A percentile compares a stretch with the other conserved stretches of the same genome.
Conservation (phyloP, 371 early-diverging fungal genomes). For the Conidiobolus incongruus region DNA sequence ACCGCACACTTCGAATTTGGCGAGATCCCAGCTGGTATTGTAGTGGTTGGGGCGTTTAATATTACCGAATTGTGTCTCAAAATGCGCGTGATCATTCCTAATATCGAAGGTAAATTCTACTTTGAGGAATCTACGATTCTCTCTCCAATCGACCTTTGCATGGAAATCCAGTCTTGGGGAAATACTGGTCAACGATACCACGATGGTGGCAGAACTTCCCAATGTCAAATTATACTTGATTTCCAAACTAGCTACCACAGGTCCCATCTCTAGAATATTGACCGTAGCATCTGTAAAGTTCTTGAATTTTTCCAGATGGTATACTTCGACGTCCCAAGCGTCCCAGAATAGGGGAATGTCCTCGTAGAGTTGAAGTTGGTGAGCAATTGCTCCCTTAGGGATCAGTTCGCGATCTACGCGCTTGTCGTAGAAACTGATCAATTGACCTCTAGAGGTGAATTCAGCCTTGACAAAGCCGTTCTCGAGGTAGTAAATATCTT, state of each 20-base stretch:
- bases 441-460: background rate
- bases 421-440: background rate
- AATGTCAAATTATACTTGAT: conserved; percentile 35
- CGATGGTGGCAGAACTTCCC: conserved; percentile 40
- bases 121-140: conserved; percentile 75
- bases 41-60: conserved; percentile 81
- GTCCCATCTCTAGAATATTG: conserved; percentile 46
- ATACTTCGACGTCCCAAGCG: conserved; percentile 58
- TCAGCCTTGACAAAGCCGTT: background rate
- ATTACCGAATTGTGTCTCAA: conserved; percentile 85
- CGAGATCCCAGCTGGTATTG: conserved; percentile 81
- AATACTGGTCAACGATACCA: conserved; percentile 40
- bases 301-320: conserved; percentile 61
- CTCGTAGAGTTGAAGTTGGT: conserved; percentile 25
- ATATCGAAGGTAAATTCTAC: conserved; percentile 81
- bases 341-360: conserved; percentile 34
- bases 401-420: background rate
- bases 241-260: conserved; percentile 47
- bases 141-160: conserved; percentile 74
- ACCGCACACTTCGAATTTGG: conserved; percentile 90
- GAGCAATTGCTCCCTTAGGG: background rate
- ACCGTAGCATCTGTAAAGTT: conserved; percentile 11
- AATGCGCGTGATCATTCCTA: conserved; percentile 58
- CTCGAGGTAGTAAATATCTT: background rate
- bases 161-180: conserved; percentile 64